Evolutionary conservation across 352 stramenopile species (phyloP).

Genomic region (Halophytophthora batemanensis): DNA sequence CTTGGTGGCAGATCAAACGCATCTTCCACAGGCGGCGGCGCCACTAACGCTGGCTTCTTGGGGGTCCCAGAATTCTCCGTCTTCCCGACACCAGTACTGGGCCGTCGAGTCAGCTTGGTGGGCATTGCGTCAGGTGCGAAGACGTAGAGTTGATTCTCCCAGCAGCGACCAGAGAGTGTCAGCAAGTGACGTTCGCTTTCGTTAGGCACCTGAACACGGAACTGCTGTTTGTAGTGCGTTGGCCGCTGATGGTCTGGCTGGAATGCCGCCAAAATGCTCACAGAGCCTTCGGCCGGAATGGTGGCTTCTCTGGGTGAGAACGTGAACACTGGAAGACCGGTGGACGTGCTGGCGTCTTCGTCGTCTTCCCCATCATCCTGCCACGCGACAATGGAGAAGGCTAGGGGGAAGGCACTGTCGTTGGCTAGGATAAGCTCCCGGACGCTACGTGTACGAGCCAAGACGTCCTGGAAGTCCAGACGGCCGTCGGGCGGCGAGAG

Average conservation of each 20-base stretch:
- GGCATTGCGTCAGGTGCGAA: slow-evolving; percentile 25
- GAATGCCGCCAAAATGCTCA: slow-evolving; percentile 66
- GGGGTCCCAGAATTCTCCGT: not conserved
- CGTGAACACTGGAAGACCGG: slow-evolving; percentile 47
- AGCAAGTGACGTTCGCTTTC: slow-evolving; percentile 66
- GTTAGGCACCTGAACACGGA: slow-evolving; percentile 70
- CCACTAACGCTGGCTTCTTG: slow-evolving; percentile 11
- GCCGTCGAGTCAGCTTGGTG: not conserved
- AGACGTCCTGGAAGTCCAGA: slow-evolving; percentile 66
- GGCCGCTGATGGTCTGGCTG: slow-evolving; percentile 51
- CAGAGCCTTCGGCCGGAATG: slow-evolving; percentile 54
- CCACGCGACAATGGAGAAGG: slow-evolving; percentile 38
- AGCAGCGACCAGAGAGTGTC: slow-evolving; percentile 53
- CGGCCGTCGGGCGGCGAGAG: slow-evolving; percentile 59
- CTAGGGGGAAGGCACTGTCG: slow-evolving; percentile 60
- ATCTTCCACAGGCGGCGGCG: slow-evolving; percentile 45
- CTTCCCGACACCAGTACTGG: not conserved
- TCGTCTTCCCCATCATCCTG: not conserved
- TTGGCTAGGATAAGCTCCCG: slow-evolving; percentile 62
- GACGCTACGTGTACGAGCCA: slow-evolving; percentile 43
- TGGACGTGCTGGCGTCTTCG: slow-evolving; percentile 3
- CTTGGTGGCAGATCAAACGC: slow-evolving; percentile 62
- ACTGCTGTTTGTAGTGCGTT: slow-evolving; percentile 52
- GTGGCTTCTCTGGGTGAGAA: slow-evolving; percentile 57
- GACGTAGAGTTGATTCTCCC: slow-evolving; percentile 79